Evolutionary conservation across 169 alveolate species (phyloP).

Genomic region (Amoebophrya sp.): DNA sequence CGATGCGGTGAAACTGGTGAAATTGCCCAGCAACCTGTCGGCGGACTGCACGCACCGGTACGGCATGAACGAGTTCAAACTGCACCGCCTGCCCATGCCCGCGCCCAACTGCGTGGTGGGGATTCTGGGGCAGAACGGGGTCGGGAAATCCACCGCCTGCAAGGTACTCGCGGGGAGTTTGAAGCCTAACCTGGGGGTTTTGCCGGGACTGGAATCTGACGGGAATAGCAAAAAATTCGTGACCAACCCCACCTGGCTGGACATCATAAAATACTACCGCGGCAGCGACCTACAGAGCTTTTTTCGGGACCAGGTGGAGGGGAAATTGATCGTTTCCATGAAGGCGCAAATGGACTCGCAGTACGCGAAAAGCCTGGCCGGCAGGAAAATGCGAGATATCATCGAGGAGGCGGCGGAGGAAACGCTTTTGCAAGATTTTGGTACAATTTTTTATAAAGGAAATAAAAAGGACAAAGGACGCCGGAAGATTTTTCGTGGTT

Average conservation of each 20-base stretch:
- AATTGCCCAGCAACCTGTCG: background rate
- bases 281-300: constrained; percentile 95
- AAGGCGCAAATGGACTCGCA: constrained; percentile 73
- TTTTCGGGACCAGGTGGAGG: constrained; percentile 87
- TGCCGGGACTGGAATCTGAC: too few species aligned
- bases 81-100: background rate
- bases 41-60: background rate
- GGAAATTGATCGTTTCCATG: constrained; percentile 82
- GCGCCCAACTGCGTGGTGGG: background rate
- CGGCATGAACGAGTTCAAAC: background rate
- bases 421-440: too few species aligned
- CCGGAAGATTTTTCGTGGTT: constrained; percentile 75
- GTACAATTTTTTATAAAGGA: too few species aligned
- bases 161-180: background rate
- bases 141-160: background rate
- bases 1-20: background rate
- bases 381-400: constrained; percentile 85
- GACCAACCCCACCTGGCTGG: constrained; percentile 97
- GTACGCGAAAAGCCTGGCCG: background rate
- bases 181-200: background rate
- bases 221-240: too few species aligned
- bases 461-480: constrained; percentile 58
- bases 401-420: constrained; percentile 80
- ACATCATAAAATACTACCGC: constrained; percentile 80
- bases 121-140: background rate